A percentile compares a stretch with the other conserved stretches of the same genome.
phyloP scores from a whole-genome alignment of 768 basidiomycete species.

The Pilatotrama ljubarskyi region DNA sequence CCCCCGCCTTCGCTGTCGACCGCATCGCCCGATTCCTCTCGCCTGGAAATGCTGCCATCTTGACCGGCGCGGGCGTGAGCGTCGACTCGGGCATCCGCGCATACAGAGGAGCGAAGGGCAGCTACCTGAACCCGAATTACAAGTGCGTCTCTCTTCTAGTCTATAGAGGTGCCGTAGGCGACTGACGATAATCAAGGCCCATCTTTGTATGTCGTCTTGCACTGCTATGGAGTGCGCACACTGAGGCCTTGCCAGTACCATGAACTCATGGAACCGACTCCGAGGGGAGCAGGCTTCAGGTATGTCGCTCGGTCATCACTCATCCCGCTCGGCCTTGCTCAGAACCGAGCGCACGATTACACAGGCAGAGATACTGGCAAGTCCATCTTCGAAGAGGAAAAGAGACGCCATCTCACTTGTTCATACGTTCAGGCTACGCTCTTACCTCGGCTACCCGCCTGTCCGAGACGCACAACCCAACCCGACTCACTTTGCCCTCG shows the following conservation, averaged over 20 bases:
- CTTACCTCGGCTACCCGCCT: slow-evolving; percentile 83
- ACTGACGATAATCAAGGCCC: slow-evolving; percentile 18
- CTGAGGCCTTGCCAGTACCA: slow-evolving; percentile 54
- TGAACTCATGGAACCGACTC: slow-evolving; percentile 73
- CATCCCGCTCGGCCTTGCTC: not conserved
- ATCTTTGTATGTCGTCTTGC: slow-evolving; percentile 41
- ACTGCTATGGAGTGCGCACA: slow-evolving; percentile 26
- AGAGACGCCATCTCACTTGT: not conserved
- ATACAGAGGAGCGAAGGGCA: slow-evolving; percentile 84
- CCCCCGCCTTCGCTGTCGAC: slow-evolving; percentile 54
- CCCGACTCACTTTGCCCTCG: slow-evolving; percentile 84
- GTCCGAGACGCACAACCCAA: slow-evolving; percentile 85
- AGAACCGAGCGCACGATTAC: not conserved
- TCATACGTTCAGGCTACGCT: slow-evolving; percentile 53
- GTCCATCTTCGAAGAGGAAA: slow-evolving; percentile 23
- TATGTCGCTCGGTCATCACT: slow-evolving; percentile 32
- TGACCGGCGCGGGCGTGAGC: slow-evolving; percentile 93
- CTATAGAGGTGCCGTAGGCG: not conserved
- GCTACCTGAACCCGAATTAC: slow-evolving; percentile 90
- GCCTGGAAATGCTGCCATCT: slow-evolving; percentile 66
- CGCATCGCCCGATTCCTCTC: slow-evolving; percentile 66
- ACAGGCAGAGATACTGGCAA: slow-evolving; percentile 83
- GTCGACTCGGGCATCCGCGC: slow-evolving; percentile 95
- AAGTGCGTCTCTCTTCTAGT: slow-evolving; percentile 47
- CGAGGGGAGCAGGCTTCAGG: slow-evolving; percentile 72